Conservation (phyloP, 1,284 basidiomycete genomes). For the Pseudomicrostroma phylloplanum region DNA sequence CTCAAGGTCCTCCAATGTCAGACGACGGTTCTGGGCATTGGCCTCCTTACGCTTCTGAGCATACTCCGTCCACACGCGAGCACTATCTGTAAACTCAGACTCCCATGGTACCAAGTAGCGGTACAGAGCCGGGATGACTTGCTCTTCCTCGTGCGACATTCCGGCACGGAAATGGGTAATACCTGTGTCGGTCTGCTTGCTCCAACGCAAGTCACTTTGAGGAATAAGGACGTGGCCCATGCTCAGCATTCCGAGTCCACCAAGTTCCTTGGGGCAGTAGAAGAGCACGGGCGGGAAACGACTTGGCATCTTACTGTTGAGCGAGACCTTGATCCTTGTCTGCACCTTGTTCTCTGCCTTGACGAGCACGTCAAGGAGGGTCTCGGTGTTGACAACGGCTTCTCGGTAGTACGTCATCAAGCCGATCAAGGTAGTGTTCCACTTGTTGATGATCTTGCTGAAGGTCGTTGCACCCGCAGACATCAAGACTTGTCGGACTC, state of each 20-base stretch:
- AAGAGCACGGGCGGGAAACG: conserved; percentile 79
- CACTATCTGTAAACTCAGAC: conserved; percentile 94
- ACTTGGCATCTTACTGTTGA: conserved; percentile 99
- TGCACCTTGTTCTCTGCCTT: conserved; percentile 57
- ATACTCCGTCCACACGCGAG: conserved; percentile 98
- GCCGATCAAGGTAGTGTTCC: conserved; percentile 72
- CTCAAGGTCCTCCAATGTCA: conserved; percentile 94
- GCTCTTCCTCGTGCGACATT: conserved; percentile 68
- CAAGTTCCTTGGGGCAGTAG: conserved; percentile 53
- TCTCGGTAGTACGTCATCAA: conserved; percentile 95
- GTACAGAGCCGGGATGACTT: conserved; percentile 78
- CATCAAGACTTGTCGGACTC: conserved; percentile 92
- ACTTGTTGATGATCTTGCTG: conserved; percentile 99
- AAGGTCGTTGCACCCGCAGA: conserved; percentile 97
- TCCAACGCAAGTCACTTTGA: conserved; percentile 93
- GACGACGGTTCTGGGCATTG: conserved; percentile 90
- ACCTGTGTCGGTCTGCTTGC: conserved; percentile 91
- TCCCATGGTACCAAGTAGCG: conserved; percentile 99
- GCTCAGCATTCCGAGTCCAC: conserved; percentile 96
- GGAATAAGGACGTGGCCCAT: conserved; percentile 99
- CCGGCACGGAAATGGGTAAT: conserved; percentile 90
- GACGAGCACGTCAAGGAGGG: conserved; percentile 58
- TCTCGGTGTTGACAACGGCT: conserved; percentile 95
- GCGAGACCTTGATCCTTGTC: conserved; percentile 96
- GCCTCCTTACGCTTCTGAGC: conserved; percentile 99